A percentile compares a stretch with the other conserved stretches of the same genome.
Evolutionary conservation across 805 yeast genomes (phyloP).

Genomic region (Yamadazyma philogaea): DNA sequence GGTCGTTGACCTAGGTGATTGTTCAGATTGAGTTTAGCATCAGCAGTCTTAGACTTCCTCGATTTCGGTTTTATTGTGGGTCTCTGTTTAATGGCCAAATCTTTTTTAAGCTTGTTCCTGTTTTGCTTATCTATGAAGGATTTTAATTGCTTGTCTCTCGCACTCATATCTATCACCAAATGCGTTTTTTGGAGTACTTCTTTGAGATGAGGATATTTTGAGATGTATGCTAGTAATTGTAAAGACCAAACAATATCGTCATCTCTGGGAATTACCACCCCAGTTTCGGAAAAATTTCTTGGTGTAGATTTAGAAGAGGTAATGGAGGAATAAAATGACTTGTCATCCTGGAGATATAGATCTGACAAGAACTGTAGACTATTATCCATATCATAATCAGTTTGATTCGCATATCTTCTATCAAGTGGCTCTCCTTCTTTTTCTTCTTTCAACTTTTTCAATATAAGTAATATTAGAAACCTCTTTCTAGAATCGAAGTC

Average conservation of each 20-base stretch:
- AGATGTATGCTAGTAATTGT: constrained; percentile 87
- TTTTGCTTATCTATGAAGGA: constrained; percentile 34
- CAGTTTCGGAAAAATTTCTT: constrained; percentile 47
- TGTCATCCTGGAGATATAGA: constrained; percentile 36
- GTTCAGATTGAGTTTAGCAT: background rate
- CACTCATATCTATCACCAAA: constrained; percentile 63
- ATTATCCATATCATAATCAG: constrained; percentile 42
- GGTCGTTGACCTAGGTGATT: background rate
- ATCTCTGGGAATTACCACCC: constrained; percentile 81
- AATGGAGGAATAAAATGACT: constrained; percentile 15
- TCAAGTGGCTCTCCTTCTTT: constrained; percentile 35
- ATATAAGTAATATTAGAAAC: constrained; percentile 32
- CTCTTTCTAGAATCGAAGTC: constrained; percentile 34
- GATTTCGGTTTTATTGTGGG: constrained; percentile 35
- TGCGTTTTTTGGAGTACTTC: constrained; percentile 71
- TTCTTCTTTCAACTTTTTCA: constrained; percentile 37
- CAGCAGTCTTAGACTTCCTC: constrained; percentile 19
- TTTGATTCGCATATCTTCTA: constrained; percentile 25
- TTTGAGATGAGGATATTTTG: constrained; percentile 82
- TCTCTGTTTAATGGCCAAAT: constrained; percentile 26
- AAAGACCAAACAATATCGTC: constrained; percentile 94
- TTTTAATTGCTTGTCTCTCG: constrained; percentile 39
- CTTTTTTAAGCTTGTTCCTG: constrained; percentile 29
- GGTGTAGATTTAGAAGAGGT: constrained; percentile 31
- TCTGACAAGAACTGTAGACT: constrained; percentile 40